These are phyloP conservation scores for Phytopythium helicoides DNA, from an alignment of 352 stramenopile species.

Conservation along the genomic window DNA sequence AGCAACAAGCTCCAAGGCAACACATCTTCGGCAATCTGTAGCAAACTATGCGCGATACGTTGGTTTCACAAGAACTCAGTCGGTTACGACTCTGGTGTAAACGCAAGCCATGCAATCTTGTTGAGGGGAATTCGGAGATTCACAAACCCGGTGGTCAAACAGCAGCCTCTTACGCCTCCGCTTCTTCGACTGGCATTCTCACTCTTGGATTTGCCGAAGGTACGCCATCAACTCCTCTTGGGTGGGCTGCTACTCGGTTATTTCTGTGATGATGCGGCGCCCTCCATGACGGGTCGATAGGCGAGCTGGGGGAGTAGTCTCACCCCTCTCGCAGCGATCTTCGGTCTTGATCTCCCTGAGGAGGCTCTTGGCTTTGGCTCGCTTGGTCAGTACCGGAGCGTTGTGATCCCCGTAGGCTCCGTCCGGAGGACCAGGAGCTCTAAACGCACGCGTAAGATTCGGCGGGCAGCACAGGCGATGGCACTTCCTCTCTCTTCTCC, in stretches of 20 bases:
- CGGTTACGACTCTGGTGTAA: conserved; percentile 15
- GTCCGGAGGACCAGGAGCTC: too few species aligned
- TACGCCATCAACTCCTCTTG: conserved; percentile 9
- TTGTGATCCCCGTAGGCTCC: too few species aligned
- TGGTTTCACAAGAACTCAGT: conserved; percentile 15
- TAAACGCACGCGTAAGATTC: too few species aligned
- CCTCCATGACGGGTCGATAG: too few species aligned
- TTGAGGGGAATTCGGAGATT: conserved; percentile 10
- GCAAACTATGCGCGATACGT: conserved; percentile 8
- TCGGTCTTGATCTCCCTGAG: too few species aligned
- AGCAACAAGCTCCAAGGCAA: conserved; percentile 6
- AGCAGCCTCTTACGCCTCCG: conserved; percentile 10
- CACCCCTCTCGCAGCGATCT: too few species aligned
- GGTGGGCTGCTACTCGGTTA: conserved; percentile 14
- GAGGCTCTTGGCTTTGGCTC: too few species aligned
- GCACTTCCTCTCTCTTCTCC: too few species aligned
- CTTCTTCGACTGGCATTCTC: conserved; percentile 5
- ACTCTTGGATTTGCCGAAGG: conserved; percentile 4
- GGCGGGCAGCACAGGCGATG: too few species aligned
- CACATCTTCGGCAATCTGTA: conserved; percentile 14
- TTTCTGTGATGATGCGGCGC: too few species aligned
- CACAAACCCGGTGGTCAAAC: conserved; percentile 11
- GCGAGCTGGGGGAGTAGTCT: too few species aligned
- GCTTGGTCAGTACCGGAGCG: too few species aligned
- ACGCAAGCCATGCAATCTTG: conserved; percentile 11